Conservation (phyloP, 2,329 filamentous ascomycete genomes). For the Diaporthe nobilis region DNA sequence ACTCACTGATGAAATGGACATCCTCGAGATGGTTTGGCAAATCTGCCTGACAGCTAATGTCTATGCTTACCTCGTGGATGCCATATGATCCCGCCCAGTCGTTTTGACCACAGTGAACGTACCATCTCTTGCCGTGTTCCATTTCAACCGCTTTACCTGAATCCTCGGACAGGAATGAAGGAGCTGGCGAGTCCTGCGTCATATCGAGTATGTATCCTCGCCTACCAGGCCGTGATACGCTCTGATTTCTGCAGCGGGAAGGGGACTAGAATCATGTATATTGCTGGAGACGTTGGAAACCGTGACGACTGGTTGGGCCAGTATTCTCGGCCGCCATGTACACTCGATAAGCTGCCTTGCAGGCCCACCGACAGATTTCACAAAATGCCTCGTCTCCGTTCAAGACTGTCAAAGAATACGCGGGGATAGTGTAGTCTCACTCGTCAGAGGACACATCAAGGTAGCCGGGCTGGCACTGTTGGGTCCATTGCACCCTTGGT, state of each 20-base stretch:
- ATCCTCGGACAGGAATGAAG: background rate
- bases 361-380: background rate
- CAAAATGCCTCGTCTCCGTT: background rate
- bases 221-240: no score
- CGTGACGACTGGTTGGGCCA: background rate
- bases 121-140: background rate
- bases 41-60: slow-evolving; percentile 3
- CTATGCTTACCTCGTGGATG: background rate
- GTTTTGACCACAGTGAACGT: background rate
- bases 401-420: background rate
- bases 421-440: background rate
- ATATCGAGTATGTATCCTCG: no score
- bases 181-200: background rate
- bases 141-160: background rate
- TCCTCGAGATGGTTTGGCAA: background rate
- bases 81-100: background rate
- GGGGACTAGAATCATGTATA: no score
- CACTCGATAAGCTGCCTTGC: background rate
- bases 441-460: background rate
- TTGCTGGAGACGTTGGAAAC: no score
- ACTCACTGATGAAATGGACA: background rate
- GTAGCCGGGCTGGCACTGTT: no score
- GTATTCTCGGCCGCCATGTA: background rate
- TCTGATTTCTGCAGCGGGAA: background rate
- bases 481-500: background rate